Evolutionary conservation across 2,329 filamentous ascomycete genomes (phyloP), one percentile per base, ranked within the genome.

Genomic region (Karstenula rhodostoma): DNA sequence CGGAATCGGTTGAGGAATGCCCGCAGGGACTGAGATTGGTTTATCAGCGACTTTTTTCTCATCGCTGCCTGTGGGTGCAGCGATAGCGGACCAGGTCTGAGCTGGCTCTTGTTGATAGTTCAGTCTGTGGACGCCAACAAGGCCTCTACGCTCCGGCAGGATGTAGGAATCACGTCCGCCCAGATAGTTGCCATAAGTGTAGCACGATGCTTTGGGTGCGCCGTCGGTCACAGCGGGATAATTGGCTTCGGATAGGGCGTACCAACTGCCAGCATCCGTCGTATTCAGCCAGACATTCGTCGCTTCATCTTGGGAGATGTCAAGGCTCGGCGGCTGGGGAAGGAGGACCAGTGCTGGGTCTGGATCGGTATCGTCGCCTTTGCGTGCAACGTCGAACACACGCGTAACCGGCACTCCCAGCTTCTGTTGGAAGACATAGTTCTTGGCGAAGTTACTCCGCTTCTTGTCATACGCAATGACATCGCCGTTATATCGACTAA

Each of bases 211-310:
- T 63, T 81, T 79, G 25, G 83, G 80, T 4, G 87, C 88, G 43
- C 85, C 89, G 56, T 92, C 87, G 23, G 94, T 90, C 29, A 97
- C 92, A 10, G 94, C 85, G 3, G 95, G 95, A 69, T 97, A 98
- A 9, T 88, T 88, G 43, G 84, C 85, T 59, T 96, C 94, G 1
- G 94, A 97, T 79, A 98, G 85, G 33, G 94, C 95, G 77, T 94
- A 99, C 93, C 94, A 98, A 62, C 91, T 91, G 32, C 94, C 94
- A n/a, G 84, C 82, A 58, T 91, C 87, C 1, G 94, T 97, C 67
- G 90, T 90, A 74, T 97, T 97, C 60, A 98, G 85, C 72, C 95
- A 96, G 0, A 97, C 77, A 59, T 78, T 76, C 47, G 82, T 78
- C 25, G 73, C 68, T 17, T 71, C 71, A 29, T 79, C 76, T 51